phyloP scores from a whole-genome alignment of 169 alveolate species.

The Eimeria necatrix region DNA sequence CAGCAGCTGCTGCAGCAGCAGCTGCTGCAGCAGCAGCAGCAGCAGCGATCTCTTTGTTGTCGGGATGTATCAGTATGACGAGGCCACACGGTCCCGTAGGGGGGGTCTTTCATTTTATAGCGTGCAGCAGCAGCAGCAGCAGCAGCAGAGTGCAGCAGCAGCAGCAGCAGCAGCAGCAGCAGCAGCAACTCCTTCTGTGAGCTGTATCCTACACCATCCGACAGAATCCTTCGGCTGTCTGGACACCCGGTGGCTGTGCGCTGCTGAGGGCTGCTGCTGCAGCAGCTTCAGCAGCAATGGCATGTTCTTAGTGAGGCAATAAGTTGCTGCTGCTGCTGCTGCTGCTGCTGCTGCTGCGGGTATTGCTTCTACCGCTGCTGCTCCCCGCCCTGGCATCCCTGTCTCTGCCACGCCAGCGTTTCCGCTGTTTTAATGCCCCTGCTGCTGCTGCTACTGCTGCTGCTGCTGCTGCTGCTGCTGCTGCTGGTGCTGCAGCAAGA shows the following conservation, averaged over 20 bases:
- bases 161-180: slow-evolving; percentile 35
- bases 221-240: slow-evolving; percentile 37
- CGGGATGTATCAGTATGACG: slow-evolving; percentile 25
- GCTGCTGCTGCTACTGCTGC: neutral
- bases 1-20: neutral
- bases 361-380: neutral
- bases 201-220: neutral
- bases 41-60: slow-evolving; percentile 29
- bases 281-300: neutral
- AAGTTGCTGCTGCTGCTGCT: slow-evolving; percentile 4
- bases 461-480: neutral
- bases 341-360: neutral
- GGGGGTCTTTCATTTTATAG: slow-evolving; percentile 31
- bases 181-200: slow-evolving; percentile 1
- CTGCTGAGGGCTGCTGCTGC: slow-evolving; percentile 23
- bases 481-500: slow-evolving; percentile 7
- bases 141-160: slow-evolving; percentile 18
- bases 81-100: slow-evolving; percentile 1
- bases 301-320: neutral
- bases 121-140: slow-evolving; percentile 38
- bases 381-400: neutral
- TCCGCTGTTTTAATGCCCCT: neutral
- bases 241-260: slow-evolving; percentile 38
- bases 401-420: neutral
- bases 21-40: slow-evolving; percentile 7